phyloP scores from a whole-genome alignment of 1,284 basidiomycete species.

The Cryptococcus depauperatus region DNA sequence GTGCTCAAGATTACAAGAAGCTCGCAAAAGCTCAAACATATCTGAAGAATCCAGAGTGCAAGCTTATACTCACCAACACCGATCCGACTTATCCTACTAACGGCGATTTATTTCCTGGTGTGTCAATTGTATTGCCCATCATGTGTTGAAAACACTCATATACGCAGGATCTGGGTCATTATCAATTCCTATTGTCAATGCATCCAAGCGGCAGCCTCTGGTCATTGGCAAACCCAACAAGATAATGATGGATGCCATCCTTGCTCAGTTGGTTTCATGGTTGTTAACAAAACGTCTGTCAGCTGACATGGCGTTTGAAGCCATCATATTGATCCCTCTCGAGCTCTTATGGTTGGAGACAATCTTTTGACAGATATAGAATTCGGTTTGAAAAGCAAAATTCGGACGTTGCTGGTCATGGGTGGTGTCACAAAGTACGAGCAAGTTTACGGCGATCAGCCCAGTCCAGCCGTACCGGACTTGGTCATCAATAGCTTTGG shows the following conservation, averaged over 20 bases:
- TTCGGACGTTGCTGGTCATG: slow-evolving; percentile 81
- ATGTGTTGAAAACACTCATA: neutral
- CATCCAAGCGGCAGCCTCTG: slow-evolving; percentile 58
- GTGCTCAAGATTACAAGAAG: slow-evolving; percentile 71
- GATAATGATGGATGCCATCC: slow-evolving; percentile 91
- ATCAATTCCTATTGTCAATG: slow-evolving; percentile 70
- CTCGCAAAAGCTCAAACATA: slow-evolving; percentile 89
- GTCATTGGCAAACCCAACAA: slow-evolving; percentile 85
- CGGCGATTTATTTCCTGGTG: slow-evolving; percentile 71
- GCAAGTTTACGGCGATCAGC: slow-evolving; percentile 62
- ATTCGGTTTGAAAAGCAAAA: slow-evolving; percentile 78
- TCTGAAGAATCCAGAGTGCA: slow-evolving; percentile 68
- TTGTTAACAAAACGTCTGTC: neutral
- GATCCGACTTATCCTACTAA: slow-evolving; percentile 82
- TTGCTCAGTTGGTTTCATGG: slow-evolving; percentile 63
- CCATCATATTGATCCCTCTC: slow-evolving; percentile 70
- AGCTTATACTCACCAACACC: slow-evolving; percentile 87
- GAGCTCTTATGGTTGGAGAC: slow-evolving; percentile 93
- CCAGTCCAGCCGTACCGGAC: slow-evolving; percentile 66
- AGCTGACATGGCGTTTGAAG: slow-evolving; percentile 44
- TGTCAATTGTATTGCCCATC: slow-evolving; percentile 2
- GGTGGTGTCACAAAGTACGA: slow-evolving; percentile 74
- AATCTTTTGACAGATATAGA: slow-evolving; percentile 80
- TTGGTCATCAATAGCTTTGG: slow-evolving; percentile 71
- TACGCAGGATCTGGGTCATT: slow-evolving; percentile 59